Evolutionary conservation across 2,329 filamentous ascomycete species (phyloP).

Genomic region (Parasarocladium wereldwijsianum): DNA sequence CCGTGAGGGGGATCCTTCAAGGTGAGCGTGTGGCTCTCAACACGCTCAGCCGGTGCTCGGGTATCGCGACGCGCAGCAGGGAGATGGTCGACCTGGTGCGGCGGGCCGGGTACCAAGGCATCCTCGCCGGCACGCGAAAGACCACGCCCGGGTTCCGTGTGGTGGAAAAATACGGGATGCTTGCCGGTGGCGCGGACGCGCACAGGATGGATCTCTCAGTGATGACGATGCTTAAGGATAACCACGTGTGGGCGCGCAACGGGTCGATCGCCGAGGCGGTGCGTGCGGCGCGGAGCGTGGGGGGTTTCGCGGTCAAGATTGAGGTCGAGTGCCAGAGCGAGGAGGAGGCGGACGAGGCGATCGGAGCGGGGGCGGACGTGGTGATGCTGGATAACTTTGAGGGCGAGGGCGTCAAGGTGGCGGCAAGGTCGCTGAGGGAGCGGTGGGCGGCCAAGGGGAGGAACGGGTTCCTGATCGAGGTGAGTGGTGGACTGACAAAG

Average conservation of each 20-base stretch:
- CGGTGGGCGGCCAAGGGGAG: constrained; percentile 61
- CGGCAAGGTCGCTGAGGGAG: constrained; percentile 62
- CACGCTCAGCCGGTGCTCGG: constrained; percentile 77
- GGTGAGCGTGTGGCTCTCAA: constrained; percentile 91
- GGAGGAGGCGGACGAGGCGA: constrained; percentile 80
- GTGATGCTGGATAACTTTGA: constrained; percentile 97
- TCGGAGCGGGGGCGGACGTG: constrained; percentile 80
- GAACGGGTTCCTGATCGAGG: constrained; percentile 80
- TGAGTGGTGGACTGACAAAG: constrained; percentile 77
- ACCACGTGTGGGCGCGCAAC: constrained; percentile 90
- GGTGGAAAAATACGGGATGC: constrained; percentile 96
- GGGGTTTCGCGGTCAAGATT: constrained; percentile 83
- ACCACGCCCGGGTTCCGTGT: constrained; percentile 91
- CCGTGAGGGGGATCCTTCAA: constrained; percentile 66
- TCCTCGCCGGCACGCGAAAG: constrained; percentile 88
- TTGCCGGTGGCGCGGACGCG: constrained; percentile 81
- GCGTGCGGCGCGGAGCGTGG: constrained; percentile 64
- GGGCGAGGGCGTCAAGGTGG: constrained; percentile 59
- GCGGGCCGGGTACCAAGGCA: constrained; percentile 60
- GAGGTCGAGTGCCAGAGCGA: constrained; percentile 91
- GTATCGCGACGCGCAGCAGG: constrained; percentile 60
- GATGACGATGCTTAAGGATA: constrained; percentile 99
- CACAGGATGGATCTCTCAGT: constrained; percentile 82
- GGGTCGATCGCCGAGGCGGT: constrained; percentile 80
- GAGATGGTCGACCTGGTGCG: constrained; percentile 40